phyloP scores from a whole-genome alignment of 306 rosid species.

The Oemleria cerasiformis region DNA sequence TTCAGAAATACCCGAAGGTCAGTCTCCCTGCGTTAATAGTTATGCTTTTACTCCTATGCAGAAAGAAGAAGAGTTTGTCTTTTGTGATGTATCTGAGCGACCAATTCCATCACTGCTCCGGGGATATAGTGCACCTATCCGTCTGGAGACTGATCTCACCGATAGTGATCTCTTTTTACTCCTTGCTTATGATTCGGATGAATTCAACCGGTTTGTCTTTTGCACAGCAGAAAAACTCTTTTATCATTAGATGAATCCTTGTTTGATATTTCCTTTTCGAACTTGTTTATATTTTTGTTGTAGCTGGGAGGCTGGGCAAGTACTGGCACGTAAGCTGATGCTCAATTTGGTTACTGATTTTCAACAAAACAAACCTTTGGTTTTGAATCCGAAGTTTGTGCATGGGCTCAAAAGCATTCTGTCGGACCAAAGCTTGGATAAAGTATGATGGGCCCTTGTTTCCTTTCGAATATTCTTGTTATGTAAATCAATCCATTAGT shows the following conservation, averaged over 20 bases:
- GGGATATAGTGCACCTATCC: slow-evolving; percentile 93
- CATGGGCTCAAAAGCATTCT: slow-evolving; percentile 69
- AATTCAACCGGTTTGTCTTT: slow-evolving; percentile 85
- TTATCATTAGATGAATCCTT: slow-evolving; percentile 12
- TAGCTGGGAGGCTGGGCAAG: slow-evolving; percentile 99
- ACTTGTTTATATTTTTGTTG: slow-evolving; percentile 28
- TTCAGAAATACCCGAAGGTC: not conserved
- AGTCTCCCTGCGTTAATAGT: not conserved
- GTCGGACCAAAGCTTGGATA: slow-evolving; percentile 72
- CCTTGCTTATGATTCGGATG: slow-evolving; percentile 89
- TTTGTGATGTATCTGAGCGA: slow-evolving; percentile 65
- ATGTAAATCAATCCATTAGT: slow-evolving; percentile 14
- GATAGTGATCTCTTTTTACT: slow-evolving; percentile 80
- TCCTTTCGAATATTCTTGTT: slow-evolving; percentile 11
- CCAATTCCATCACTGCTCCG: slow-evolving; percentile 91
- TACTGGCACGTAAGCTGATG: slow-evolving; percentile 83
- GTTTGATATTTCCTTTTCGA: slow-evolving; percentile 14
- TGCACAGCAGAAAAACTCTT: slow-evolving; percentile 15
- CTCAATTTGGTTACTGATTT: slow-evolving; percentile 75
- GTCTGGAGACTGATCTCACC: slow-evolving; percentile 80
- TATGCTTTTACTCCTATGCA: slow-evolving; percentile 30
- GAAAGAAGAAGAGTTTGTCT: slow-evolving; percentile 93
- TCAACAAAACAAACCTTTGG: slow-evolving; percentile 77
- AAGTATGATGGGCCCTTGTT: slow-evolving; percentile 43
- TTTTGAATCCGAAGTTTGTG: slow-evolving; percentile 66